Conservation (phyloP, 2,329 filamentous ascomycete species). For the Paracoccidioides brasiliensis region DNA sequence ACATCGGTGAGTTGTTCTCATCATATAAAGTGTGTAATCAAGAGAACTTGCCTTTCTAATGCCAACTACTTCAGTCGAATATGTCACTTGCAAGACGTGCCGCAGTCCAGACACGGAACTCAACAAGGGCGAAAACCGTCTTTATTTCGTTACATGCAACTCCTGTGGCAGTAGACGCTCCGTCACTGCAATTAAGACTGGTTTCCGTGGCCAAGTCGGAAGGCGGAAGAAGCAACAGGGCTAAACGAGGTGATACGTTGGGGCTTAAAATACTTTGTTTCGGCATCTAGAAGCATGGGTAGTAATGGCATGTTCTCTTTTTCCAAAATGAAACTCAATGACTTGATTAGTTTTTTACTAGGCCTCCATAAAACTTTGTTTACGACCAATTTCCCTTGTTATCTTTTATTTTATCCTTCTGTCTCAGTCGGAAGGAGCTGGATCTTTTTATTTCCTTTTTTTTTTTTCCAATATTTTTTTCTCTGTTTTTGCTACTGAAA, state of each 20-base stretch:
- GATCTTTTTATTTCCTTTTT: background rate
- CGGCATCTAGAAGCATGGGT: background rate
- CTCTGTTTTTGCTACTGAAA: background rate
- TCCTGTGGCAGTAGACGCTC: conserved; percentile 69
- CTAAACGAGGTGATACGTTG: conserved; percentile 37
- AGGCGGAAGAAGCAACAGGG: conserved; percentile 92
- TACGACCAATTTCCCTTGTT: background rate
- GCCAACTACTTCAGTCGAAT: conserved; percentile 52
- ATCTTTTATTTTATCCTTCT: background rate
- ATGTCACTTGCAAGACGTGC: conserved; percentile 98
- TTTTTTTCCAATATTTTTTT: background rate
- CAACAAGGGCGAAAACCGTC: conserved; percentile 96
- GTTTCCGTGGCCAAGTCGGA: conserved; percentile 98
- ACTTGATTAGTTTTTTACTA: background rate
- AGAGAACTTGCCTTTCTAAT: background rate
- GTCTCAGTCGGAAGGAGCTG: background rate
- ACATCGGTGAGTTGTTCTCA: conserved; percentile 57
- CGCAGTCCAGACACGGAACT: conserved; percentile 87
- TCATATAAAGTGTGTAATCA: background rate
- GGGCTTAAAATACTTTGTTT: background rate
- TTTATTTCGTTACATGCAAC: conserved; percentile 98
- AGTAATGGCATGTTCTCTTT: conserved; percentile 9
- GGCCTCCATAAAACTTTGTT: background rate
- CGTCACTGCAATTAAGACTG: conserved; percentile 97
- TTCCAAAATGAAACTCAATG: background rate